Base-by-base conservation (phyloP, 106 monocot species). In the Hemerocallis citrina region DNA sequence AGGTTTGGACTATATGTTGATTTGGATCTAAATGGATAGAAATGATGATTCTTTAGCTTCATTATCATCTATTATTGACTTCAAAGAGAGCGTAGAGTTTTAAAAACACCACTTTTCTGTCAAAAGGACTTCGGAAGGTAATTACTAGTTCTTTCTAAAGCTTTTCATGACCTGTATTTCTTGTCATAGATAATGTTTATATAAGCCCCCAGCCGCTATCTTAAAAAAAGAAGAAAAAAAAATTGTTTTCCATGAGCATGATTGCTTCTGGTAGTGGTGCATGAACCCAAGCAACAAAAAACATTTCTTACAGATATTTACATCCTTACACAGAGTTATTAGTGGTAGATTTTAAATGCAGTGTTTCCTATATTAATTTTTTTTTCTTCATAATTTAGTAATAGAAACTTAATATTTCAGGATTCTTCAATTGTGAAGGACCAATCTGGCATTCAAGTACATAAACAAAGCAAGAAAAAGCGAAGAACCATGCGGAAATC, bases 381-480 rank as follows among this genome's bases (percentile, higher is more conserved):
- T n/a, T n/a, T n/a, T n/a, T n/a, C n/a, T n/a, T n/a, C n/a, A n/a
- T n/a, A n/a, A n/a, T n/a, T n/a, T n/a, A 36, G 25, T 70, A 48
- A n/a, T n/a, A n/a, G n/a, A n/a, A 23, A 48, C 19, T 48, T 37
- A n/a, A 56, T 29, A 52, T 45, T 44, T 62, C 68, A 75, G 82
- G 55, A 72, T 75, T 34, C 52, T 51, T 72, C 43, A 30, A 39
- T 15, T 40, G 57, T 24, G 16, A 17, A 40, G 40, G 15, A 52
- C 43, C 25, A 69, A 37, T 9, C 55, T 37, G 57, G 11, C 40
- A 21, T 30, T 14, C 52, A 57, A 50, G 34, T 7, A 21, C 34
- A 66, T 22, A 58, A 56, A 39, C 38, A 69, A 64, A 65, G 22
- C 23, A 62, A 44, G 61, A 79, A 38, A 57, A 68, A 71, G 25